Conservation (phyloP, 1,139 yeast species). For the Geotrichum candidum region DNA sequence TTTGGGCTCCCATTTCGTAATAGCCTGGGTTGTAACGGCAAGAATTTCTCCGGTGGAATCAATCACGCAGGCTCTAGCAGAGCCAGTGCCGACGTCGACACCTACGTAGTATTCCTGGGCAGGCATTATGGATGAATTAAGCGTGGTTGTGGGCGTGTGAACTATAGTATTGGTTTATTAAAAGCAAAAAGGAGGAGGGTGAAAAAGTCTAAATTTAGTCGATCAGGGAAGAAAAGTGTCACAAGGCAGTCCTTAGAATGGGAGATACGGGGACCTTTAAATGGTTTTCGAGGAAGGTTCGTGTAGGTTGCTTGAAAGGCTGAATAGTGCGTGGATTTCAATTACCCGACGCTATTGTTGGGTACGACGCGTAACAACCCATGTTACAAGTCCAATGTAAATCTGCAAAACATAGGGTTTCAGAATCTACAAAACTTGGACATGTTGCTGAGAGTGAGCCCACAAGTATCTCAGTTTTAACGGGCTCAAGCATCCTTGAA, state of each 20-base stretch:
- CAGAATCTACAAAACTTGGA: neutral
- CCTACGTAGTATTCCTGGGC: slow-evolving; percentile 58
- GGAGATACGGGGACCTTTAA: neutral
- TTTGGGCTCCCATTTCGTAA: slow-evolving; percentile 49
- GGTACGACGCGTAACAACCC: neutral
- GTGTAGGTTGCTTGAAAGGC: neutral
- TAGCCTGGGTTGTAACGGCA: slow-evolving; percentile 74
- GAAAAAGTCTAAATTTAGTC: neutral
- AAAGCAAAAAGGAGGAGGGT: neutral
- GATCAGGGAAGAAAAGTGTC: neutral
- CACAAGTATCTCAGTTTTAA: neutral
- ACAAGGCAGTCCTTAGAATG: neutral
- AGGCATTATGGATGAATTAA: neutral
- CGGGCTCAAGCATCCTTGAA: neutral
- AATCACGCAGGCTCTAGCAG: slow-evolving; percentile 90
- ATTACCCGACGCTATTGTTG: neutral
- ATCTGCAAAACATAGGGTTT: neutral
- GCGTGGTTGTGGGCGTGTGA: neutral
- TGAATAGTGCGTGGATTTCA: neutral
- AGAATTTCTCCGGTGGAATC: slow-evolving; percentile 77
- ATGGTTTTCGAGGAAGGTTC: neutral
- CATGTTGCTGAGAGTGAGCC: too few relatives aligned
- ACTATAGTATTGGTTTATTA: neutral
- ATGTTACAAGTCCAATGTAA: neutral
- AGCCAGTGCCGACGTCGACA: slow-evolving; percentile 96